A percentile compares a stretch with the other conserved stretches of the same genome.
Conservation (phyloP, 1,284 basidiomycete species). For the Pholiota adiposa region DNA sequence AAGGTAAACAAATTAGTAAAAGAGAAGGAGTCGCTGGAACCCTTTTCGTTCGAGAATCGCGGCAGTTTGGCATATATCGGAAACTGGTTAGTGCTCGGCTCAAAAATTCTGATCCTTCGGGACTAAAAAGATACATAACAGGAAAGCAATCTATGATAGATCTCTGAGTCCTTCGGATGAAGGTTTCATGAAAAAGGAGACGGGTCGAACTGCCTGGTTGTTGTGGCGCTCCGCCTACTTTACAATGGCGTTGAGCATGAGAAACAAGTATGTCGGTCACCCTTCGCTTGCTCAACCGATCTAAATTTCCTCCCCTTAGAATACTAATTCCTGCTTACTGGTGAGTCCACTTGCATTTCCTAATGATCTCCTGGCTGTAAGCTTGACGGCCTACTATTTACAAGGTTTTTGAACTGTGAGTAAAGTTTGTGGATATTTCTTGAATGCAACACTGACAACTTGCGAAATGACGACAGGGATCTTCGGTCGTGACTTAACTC, state of each 20-base stretch:
- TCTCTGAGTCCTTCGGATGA: slow-evolving; percentile 43
- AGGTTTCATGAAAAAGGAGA: slow-evolving; percentile 65
- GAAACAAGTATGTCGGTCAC: slow-evolving; percentile 66
- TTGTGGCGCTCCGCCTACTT: slow-evolving; percentile 84
- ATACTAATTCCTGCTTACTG: slow-evolving; percentile 77
- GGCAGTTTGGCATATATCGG: slow-evolving; percentile 86
- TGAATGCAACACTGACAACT: neutral
- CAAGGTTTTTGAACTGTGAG: slow-evolving; percentile 62
- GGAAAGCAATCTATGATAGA: slow-evolving; percentile 80
- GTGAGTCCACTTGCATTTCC: slow-evolving; percentile 40
- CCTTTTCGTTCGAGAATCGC: slow-evolving; percentile 73
- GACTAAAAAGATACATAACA: slow-evolving; percentile 27
- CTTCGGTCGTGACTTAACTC: slow-evolving; percentile 80
- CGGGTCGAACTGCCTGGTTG: slow-evolving; percentile 77
- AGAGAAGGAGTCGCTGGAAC: slow-evolving; percentile 41
- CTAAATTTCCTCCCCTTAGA: slow-evolving; percentile 36
- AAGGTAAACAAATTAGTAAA: slow-evolving; percentile 67
- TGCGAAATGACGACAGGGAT: slow-evolving; percentile 51
- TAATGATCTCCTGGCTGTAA: no score
- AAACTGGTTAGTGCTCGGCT: slow-evolving; percentile 52
- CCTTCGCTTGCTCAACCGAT: neutral
- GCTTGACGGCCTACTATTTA: no score
- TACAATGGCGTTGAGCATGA: slow-evolving; percentile 74
- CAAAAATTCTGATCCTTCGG: slow-evolving; percentile 1
- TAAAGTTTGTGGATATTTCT: slow-evolving; percentile 13